Evolutionary conservation across 768 basidiomycete species (phyloP), one percentile per base, ranked within the genome.

Genomic region (Coprinellus micaceus): DNA sequence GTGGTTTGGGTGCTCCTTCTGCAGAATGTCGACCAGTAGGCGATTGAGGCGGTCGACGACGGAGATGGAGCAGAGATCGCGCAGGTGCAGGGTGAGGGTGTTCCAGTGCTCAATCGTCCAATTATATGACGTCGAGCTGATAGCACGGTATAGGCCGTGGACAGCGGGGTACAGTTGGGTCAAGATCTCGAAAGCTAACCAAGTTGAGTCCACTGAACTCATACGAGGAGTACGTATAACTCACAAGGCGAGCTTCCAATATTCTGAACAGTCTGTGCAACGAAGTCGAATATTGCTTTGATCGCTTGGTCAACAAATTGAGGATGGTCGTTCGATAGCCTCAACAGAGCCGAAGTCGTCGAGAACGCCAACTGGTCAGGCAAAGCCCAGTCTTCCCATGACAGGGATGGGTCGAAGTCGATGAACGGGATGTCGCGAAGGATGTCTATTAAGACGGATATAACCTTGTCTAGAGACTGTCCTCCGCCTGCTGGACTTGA

Each of bases 341-440:
- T 77, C 44, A 95, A 75, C 7, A 93, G 73, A 11, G 91, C 88
- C 3, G 87, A 88, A 22, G 91, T 80, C 3, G 86, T 91, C 1
- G 88, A 85, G 64, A 79, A 89, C 1, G 90, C 86, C 39, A 95
- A 80, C 64, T 93, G 89, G 69, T 95, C 90, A 36, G 93, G 86
- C 29, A 91, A 77, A 2, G 91, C 81, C 91, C 91, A 94, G 61
- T 91, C 92, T 62, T 84, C 80, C 92, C 92, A 94, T 4, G 85
- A 85, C 4, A 94, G 73, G 59, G 82, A 86, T 58, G 74, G 78
- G 67, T 91, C 91, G 61, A 91, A 94, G 67, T 92, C 83, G 52
- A 85, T 84, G 63, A 78, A 79, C 0, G 91, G 88, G 19, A 90
- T 80, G 61, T 91, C 89, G 33, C 76, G 76, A 30, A 94, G 74